Base-by-base conservation (phyloP, 257 asterid genomes). In the Dorcoceras hygrometricum region DNA sequence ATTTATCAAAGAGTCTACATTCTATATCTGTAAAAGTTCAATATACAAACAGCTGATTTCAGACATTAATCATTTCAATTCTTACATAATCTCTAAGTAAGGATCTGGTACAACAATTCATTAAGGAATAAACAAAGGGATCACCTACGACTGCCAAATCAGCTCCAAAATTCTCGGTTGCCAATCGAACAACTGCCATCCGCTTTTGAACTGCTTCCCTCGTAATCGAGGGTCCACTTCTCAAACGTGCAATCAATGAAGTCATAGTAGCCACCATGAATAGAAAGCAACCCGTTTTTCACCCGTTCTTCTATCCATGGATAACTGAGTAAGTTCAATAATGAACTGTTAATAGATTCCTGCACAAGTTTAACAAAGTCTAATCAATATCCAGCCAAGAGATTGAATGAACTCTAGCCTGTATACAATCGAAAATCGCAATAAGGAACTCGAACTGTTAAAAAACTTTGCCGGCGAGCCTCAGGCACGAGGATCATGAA, bases 251-350 rank as follows among this genome's bases (percentile, higher is more conserved):
- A 90, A 62, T 88, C 87, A 3, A 77, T 73, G 73, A 94, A 94
- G 80, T 94, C 91, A 58, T 94, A 94, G 86, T 94, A 88, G 75
- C 97, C 99, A 58, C 99, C 99, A 19, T 94, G 96, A 74, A 94
- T 71, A 12, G 72, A 62, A 56, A 93, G 89, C 51, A 26, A 82
- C 72, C 90, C 89, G 55, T 80, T 81, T 16, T 71, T 77, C 64
- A 87, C 96, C 71, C 79, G 84, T 23, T 88, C 95, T 75, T 83
- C 82, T 31, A 94, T 80, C 99, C 97, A 94, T 18, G 95, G 87
- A 73, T 94, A 94, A 51, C 82, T 78, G 9, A 94, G 95, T 56
- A 94, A 73, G 82, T 84, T 88, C 86, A 81, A 22, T 81, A 94
- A 67, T n/a, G 99, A 94, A 62, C 73, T 73, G 78, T 94, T 87